Evolutionary conservation across 257 asterid genomes (phyloP), one percentile per base, ranked within the genome.

Genomic region (Capsicum chinense): DNA sequence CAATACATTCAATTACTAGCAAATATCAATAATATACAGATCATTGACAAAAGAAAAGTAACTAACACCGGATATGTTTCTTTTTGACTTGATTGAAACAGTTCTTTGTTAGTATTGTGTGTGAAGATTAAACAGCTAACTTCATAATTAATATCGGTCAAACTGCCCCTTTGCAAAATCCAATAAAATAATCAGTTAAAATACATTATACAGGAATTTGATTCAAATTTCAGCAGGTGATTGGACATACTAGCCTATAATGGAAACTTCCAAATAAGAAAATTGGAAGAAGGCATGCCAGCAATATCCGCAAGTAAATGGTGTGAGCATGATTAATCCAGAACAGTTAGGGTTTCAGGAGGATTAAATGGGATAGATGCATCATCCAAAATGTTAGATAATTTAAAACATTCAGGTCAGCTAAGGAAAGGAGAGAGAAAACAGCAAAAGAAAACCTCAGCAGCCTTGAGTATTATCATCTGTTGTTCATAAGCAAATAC

Each of bases 401-500:
- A 54, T 8, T 56, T 10, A 80, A 26, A 63, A 71, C 26, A 79
- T 81, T 39, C 48, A 26, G 48, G 48, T 52, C 16, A 42, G 3
- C 71, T 58, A 56, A 81, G 74, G 54, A 26, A 82, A 52, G 58
- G 56, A 69, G 56, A 76, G 37, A 10, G 14, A 56, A 56, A 84
- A 79, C 70, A 64, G 85, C 83, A 84, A 83, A 79, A 80, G 74
- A 42, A 66, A 85, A 94, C 99, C 99, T 92, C 98, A 62, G 99
- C 94, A 86, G 98, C 93, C 94, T 97, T 94, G 90, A 97, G 98
- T 86, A 95, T 87, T 83, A 92, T 91, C 98, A 97, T 94, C 88
- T 97, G 99, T 73, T 90, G 87, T 79, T 95, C 98, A 83, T 91
- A 93, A 73, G 90, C 93, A 89, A 94, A 97, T 87, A 92, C 95